These are phyloP conservation scores for Aspergillus aculeatus DNA, from an alignment of 2,329 filamentous ascomycete species.

Conservation along the genomic window DNA sequence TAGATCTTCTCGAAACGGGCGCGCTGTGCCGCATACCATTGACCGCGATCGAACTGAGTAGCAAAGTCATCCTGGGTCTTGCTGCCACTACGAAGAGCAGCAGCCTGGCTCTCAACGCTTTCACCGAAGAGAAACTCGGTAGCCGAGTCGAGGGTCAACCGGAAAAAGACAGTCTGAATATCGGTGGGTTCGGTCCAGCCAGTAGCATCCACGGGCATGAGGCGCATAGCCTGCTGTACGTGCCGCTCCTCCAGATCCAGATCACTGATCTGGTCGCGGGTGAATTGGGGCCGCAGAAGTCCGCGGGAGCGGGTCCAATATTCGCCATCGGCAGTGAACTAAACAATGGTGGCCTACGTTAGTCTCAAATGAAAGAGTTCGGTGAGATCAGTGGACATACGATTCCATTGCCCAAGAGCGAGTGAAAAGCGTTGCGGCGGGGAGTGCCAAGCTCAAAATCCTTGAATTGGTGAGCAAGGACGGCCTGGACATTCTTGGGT, in stretches of 20 bases:
- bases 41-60: constrained; percentile 35
- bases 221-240: constrained; percentile 68
- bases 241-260: constrained; percentile 79
- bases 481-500: constrained; percentile 72
- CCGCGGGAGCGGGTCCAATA: constrained; percentile 78
- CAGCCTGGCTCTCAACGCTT: constrained; percentile 60
- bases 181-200: constrained; percentile 58
- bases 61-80: constrained; percentile 45
- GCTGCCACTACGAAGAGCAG: constrained; percentile 27
- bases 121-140: constrained; percentile 84
- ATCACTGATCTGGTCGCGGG: constrained; percentile 79
- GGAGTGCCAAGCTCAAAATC: constrained; percentile 79
- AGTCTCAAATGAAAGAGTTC: neutral
- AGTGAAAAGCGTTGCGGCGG: constrained; percentile 61
- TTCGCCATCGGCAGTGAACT: constrained; percentile 68
- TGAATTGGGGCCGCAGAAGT: constrained; percentile 81
- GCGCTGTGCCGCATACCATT: constrained; percentile 30
- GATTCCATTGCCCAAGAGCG: constrained; percentile 47
- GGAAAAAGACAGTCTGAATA: constrained; percentile 75
- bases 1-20: constrained; percentile 22
- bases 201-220: constrained; percentile 58
- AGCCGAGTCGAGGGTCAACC: constrained; percentile 79
- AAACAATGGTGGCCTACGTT: constrained; percentile 2
- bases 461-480: constrained; percentile 77
- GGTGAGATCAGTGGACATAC: constrained; percentile 22